These are phyloP conservation scores for Teunomyces tritomae DNA, from an alignment of 805 yeast genomes.

Conservation along the genomic window DNA sequence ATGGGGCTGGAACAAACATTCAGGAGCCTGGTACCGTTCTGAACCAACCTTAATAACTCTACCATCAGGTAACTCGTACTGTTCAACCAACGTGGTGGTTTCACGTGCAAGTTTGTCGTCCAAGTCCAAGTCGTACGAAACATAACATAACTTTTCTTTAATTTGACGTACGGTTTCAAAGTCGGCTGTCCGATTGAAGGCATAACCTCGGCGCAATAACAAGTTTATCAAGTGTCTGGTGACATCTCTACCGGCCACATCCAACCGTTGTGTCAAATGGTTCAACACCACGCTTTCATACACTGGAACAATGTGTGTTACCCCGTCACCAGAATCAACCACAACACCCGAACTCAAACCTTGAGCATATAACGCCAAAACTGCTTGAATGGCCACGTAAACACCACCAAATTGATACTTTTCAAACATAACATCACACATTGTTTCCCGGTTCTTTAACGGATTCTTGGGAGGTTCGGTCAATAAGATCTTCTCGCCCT, in stretches of 20 bases:
- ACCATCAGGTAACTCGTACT: slow-evolving; percentile 94
- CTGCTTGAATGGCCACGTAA: slow-evolving; percentile 96
- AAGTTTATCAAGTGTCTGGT: slow-evolving; percentile 93
- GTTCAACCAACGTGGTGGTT: slow-evolving; percentile 91
- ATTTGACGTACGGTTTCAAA: slow-evolving; percentile 98
- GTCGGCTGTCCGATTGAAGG: slow-evolving; percentile 97
- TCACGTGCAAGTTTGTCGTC: slow-evolving; percentile 86
- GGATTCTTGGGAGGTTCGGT: slow-evolving; percentile 99
- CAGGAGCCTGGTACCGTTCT: slow-evolving; percentile 95
- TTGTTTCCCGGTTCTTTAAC: slow-evolving; percentile 78
- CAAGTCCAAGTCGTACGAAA: slow-evolving; percentile 87
- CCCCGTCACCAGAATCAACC: slow-evolving; percentile 98
- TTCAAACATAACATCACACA: slow-evolving; percentile 93
- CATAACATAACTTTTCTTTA: slow-evolving; percentile 93
- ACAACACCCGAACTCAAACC: slow-evolving; percentile 96
- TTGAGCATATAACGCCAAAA: slow-evolving; percentile 95
- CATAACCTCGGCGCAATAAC: slow-evolving; percentile 92
- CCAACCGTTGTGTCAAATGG: slow-evolving; percentile 87
- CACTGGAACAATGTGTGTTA: slow-evolving; percentile 96
- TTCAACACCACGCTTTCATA: slow-evolving; percentile 96
- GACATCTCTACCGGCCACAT: slow-evolving; percentile 97
- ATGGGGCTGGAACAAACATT: slow-evolving; percentile 93
- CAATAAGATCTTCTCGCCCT: slow-evolving; percentile 75
- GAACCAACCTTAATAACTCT: slow-evolving; percentile 90
- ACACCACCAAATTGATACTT: slow-evolving; percentile 88